Base-by-base conservation (phyloP, 2,329 filamentous ascomycete species). In the Lomentospora prolificans region DNA sequence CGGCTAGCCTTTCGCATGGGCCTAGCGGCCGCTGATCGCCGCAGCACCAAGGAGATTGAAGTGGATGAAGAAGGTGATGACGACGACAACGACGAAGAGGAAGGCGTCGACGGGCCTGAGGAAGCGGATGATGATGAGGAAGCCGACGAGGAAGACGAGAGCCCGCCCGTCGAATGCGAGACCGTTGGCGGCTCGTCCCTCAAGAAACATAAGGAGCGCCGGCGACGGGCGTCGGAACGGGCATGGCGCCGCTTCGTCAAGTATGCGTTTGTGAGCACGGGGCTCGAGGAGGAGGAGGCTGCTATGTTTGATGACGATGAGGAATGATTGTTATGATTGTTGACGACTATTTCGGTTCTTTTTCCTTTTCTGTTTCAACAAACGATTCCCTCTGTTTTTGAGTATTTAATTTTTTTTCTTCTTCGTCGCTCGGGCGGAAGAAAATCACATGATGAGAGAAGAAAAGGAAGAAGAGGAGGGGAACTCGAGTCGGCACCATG, bases 1-100 rank as follows among this genome's bases (percentile, higher is more conserved):
- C 79, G 87, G 58, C 77, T 97, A 51, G 94, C 94, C 9, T 81
- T 85, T 60, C 78, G 85, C 55, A 95, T 97, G 64, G 88, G 87
- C 2, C 73, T 80, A 61, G 64, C 53, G 17, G 51, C 57, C n/a
- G 31, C 61, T 10, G 61, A 63, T 33, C 46, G 19, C 50, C 46
- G 12, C 6, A 24, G 14, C 27, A 6, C 33, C 33, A 56, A 58
- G 39, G 53, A 57, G 55, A 2, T 22, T 6, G 61, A 64, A 9
- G 60, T 61, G 3, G 61, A 61, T 1, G 57, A 61, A 22, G 51
- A 54, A 24, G 33, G 39, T 8, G 17, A 14, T 24, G 60, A 61
- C 17, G 63, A 64, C 36, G 61, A 63, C 10, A 52, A 60, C 3
- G 53, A 51, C 14, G 30, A 62, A 3, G 60, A 65, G 8, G 59